A percentile compares a stretch with the other conserved stretches of the same genome.
Evolutionary conservation across 2,329 filamentous ascomycete genomes (phyloP).

Genomic region (Chaetomium globosum): DNA sequence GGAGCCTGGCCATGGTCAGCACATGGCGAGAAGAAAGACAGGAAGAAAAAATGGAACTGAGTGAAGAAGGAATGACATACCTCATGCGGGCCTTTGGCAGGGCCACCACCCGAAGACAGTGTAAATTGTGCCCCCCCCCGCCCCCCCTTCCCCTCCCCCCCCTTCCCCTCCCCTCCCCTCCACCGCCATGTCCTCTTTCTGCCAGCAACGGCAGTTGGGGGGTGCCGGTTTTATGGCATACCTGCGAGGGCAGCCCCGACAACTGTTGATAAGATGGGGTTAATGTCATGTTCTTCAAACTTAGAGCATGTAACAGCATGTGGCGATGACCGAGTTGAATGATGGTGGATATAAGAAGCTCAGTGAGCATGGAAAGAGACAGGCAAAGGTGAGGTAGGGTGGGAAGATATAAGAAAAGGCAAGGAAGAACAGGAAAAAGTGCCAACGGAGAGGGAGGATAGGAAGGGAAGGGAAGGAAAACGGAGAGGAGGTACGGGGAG

Average conservation of each 20-base stretch:
- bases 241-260: slow-evolving; percentile 19
- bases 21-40: background rate
- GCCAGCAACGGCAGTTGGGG: background rate
- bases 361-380: background rate
- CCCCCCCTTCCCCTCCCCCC: background rate
- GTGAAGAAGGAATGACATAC: background rate
- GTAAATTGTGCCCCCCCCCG: background rate
- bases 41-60: background rate
- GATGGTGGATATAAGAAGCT: background rate
- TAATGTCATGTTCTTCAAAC: background rate
- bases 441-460: too few relatives aligned
- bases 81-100: background rate
- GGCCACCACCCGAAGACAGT: background rate
- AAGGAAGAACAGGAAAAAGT: background rate
- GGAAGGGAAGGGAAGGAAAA: background rate
- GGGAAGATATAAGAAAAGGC: background rate
- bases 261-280: background rate
- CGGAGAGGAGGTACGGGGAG: background rate
- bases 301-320: background rate
- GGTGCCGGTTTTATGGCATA: slow-evolving; percentile 2
- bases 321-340: background rate
- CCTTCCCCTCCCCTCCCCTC: background rate
- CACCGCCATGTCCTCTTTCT: background rate
- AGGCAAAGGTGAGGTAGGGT: background rate
- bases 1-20: background rate